Evolutionary conservation across 2,329 filamentous ascomycete genomes (phyloP), one percentile per base, ranked within the genome.

Genomic region (Botryotinia globosa): DNA sequence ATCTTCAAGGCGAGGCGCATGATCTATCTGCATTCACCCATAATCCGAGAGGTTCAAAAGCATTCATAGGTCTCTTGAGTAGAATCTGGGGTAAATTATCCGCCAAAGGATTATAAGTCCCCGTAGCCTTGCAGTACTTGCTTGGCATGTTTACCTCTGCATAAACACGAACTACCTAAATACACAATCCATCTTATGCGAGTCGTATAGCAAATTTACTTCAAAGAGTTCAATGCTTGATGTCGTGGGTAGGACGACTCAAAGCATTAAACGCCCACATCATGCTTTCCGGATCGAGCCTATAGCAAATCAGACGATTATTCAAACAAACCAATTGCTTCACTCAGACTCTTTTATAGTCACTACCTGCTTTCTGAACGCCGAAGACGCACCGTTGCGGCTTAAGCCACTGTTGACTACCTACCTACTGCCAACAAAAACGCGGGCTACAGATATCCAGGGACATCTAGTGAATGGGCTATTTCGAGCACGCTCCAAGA

Each of bases 361-460:
- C 65, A 22, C 37, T 68, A 44, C 65, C 39, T 18, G 18, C 10
- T 42, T 42, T 39, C 16, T 9, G 29, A 67, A 42, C 48, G 34
- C 48, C 65, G 65, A 67, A 67, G 65, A 67, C 65, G n/a, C 48
- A 68, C 65, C 65, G 65, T 32, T 44, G 37, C 37, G 37, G 51
- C 48, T 67, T 56, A 56, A 68, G 25, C 65, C 37, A 68, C 48
- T 67, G 18, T n/a, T 42, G 45, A 56, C 42, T 32, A 42, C 37
- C 42, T 32, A 42, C 37, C 9, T 39, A 10, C 48, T 68, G 25
- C 48, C 45, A 68, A 56, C 18, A n/a, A 22, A n/a, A 44, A 56
- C 22, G n/a, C 48, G 34, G 45, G 45, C 34, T 39, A 29, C 18
- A 25, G 25, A 29, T 64, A 20, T 45, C 12, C 25, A 22, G 25